Percentiles rank a stretch among this genome's conserved stretches.
phyloP scores from a whole-genome alignment of 2,329 filamentous ascomycete species.

The Botrytis porri region DNA sequence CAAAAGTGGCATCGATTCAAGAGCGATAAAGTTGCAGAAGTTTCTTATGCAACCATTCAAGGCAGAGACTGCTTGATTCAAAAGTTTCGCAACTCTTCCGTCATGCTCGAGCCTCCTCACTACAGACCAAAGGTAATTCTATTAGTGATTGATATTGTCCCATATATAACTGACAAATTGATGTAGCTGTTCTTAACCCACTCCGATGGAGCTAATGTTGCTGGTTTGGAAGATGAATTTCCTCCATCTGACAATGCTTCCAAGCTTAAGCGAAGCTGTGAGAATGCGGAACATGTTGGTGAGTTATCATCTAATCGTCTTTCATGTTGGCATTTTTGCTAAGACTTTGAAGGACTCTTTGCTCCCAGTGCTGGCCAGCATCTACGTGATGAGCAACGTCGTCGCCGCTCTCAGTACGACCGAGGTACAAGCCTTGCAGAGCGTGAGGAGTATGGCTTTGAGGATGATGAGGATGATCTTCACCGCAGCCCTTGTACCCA shows the following conservation, averaged over 20 bases:
- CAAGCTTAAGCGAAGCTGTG: constrained; percentile 82
- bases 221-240: constrained; percentile 72
- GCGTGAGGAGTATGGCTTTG: constrained; percentile 33
- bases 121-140: constrained; percentile 75
- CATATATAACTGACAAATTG: constrained; percentile 38
- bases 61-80: constrained; percentile 86
- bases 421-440: constrained; percentile 72
- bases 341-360: constrained; percentile 62
- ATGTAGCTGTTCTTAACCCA: constrained; percentile 53
- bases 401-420: constrained; percentile 70
- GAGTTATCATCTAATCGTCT: constrained; percentile 39
- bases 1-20: constrained; percentile 77
- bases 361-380: constrained; percentile 74
- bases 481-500: constrained; percentile 18
- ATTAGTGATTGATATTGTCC: constrained; percentile 37
- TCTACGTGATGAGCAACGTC: constrained; percentile 71
- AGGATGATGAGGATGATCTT: constrained; percentile 23
- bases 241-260: constrained; percentile 78
- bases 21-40: constrained; percentile 79
- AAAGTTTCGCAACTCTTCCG: constrained; percentile 94
- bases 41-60: constrained; percentile 97
- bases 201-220: constrained; percentile 54
- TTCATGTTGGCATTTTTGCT: constrained; percentile 9
- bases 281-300: constrained; percentile 84
- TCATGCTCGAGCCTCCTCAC: constrained; percentile 81